phyloP scores from a whole-genome alignment of 2,329 filamentous ascomycete species.

The Pseudonectria buxi region DNA sequence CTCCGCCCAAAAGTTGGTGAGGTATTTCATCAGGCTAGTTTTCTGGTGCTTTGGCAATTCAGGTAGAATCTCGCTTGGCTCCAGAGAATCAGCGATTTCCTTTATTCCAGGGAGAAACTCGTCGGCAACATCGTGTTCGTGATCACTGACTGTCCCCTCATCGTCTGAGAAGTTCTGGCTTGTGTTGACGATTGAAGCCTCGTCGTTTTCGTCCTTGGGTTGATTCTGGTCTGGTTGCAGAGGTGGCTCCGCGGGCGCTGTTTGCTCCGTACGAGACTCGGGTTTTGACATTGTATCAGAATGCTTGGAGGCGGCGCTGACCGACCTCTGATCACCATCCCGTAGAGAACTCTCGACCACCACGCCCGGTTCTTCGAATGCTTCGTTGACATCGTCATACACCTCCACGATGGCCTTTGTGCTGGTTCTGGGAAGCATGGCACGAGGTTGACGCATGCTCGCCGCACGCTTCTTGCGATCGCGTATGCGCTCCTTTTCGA shows the following conservation, averaged over 20 bases:
- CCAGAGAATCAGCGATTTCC: slow-evolving; percentile 56
- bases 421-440: slow-evolving; percentile 76
- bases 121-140: slow-evolving; percentile 61
- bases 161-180: slow-evolving; percentile 59
- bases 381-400: slow-evolving; percentile 88
- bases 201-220: slow-evolving; percentile 23
- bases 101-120: slow-evolving; percentile 59
- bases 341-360: slow-evolving; percentile 38
- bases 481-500: slow-evolving; percentile 85
- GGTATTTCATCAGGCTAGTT: slow-evolving; percentile 86
- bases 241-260: slow-evolving; percentile 17
- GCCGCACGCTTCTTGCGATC: slow-evolving; percentile 77
- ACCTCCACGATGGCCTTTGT: slow-evolving; percentile 96
- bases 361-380: slow-evolving; percentile 68
- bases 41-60: slow-evolving; percentile 91
- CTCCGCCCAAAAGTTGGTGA: slow-evolving; percentile 98
- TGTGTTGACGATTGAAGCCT: slow-evolving; percentile 20
- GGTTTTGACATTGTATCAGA: slow-evolving; percentile 21
- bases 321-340: slow-evolving; percentile 25
- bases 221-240: slow-evolving; percentile 17
- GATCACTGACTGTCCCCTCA: slow-evolving; percentile 63
- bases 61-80: slow-evolving; percentile 54
- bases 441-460: slow-evolving; percentile 65
- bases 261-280: slow-evolving; percentile 13
- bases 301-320: slow-evolving; percentile 17